Evolutionary conservation across 176 grass and related monocot species (phyloP), one percentile per base, ranked within the genome.

Genomic region (Puya raimondii): DNA sequence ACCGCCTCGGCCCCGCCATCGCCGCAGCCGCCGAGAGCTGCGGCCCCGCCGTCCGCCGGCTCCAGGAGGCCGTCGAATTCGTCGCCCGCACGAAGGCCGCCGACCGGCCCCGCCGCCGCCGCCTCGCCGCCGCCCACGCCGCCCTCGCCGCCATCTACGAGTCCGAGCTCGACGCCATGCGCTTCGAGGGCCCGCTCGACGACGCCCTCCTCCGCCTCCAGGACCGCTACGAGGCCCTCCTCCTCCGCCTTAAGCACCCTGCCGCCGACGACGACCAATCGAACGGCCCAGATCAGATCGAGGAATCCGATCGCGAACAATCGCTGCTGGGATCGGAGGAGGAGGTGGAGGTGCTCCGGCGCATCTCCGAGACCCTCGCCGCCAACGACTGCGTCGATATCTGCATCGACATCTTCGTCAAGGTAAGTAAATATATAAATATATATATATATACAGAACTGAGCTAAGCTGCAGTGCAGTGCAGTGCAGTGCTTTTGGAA

Each of bases 331-430:
- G 83, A 33, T 84, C 67, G 15, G 71, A 83, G 17, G 74, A 71
- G 6, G 74, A 86, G 71, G 67, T 91, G 13, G 77, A 86, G 12
- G 80, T 73, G 49, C 77, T 72, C 1, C 63, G 83, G 7, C 73
- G 78, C 47, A 91, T 86, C 49, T 78, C 88, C 4, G 76, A 49
- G 51, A 86, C 84, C 49, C 88, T 91, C 17, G 80, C 84, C 50
- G 76, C 58, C 20, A 91, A 91, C 78, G 77, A 91, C 58, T 91
- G 88, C 71, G 17, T 91, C 15, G 88, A 91, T 51, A 91, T 91
- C 74, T 80, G 84, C 74, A 71, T 91, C 33, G 88, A 91, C 50
- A 86, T 91, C 70, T 91, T 83, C 84, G 70, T 86, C 50, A 91
- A 75, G 74, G 80, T 81, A 56, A 53, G 12, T 26, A 59, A 23